These are phyloP conservation scores for Ophioceras dolichostomum DNA, from an alignment of 2,329 filamentous ascomycete species.

Conservation along the genomic window DNA sequence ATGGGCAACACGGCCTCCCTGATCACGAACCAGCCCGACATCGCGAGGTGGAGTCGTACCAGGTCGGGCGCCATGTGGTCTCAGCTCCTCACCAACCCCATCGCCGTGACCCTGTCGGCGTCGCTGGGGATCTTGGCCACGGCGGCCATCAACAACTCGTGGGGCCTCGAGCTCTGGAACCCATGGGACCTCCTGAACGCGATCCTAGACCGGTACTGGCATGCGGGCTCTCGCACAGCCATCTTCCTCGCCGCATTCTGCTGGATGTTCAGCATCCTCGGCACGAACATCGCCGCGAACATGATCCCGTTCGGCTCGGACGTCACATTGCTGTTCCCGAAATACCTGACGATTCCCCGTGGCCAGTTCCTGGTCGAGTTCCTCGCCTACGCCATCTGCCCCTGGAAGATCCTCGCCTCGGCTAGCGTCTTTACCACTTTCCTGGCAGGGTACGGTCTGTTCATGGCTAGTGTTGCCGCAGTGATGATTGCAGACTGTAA, in stretches of 20 bases:
- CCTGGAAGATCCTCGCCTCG: conserved; percentile 12
- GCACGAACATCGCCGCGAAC: conserved; percentile 16
- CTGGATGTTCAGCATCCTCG: conserved; percentile 10
- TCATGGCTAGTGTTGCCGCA: conserved; percentile 10
- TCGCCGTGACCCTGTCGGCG: conserved; percentile 26
- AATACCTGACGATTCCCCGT: conserved; percentile 23
- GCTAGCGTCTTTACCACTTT: conserved; percentile 11
- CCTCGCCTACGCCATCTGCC: conserved; percentile 9
- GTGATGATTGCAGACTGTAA: conserved; percentile 10
- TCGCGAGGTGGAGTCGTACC: conserved; percentile 26
- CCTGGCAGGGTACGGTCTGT: conserved; percentile 9
- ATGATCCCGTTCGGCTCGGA: conserved; percentile 25
- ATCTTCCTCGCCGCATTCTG: conserved; percentile 10
- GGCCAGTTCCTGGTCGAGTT: conserved; percentile 13
- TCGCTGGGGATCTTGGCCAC: conserved; percentile 30
- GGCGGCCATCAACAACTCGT: conserved; percentile 27
- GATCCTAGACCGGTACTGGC: conserved; percentile 11
- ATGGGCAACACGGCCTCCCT: conserved; percentile 22
- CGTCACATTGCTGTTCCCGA: conserved; percentile 19
- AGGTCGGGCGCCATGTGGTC: conserved; percentile 25
- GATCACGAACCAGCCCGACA: conserved; percentile 20
- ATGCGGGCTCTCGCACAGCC: conserved; percentile 5
- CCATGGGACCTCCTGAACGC: conserved; percentile 11
- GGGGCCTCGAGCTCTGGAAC: conserved; percentile 18
- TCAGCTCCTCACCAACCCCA: conserved; percentile 25